Conservation (phyloP, 208 protist genomes). For the Zelonia costaricensis region DNA sequence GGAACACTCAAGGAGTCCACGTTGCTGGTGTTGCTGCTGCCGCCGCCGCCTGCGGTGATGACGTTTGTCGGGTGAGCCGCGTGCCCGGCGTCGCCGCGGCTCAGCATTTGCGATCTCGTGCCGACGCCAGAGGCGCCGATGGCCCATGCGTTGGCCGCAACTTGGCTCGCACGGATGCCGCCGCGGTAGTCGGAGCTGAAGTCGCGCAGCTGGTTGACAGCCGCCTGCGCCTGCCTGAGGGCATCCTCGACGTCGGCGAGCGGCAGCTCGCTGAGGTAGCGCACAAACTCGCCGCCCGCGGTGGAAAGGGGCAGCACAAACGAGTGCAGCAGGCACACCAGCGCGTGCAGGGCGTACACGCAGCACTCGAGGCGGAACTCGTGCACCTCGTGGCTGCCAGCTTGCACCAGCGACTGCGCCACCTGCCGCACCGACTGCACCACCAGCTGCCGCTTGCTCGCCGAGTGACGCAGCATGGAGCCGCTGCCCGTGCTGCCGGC, state of each 20-base stretch:
- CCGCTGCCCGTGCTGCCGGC: background rate
- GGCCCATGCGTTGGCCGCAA: background rate
- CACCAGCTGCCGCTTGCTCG: conserved; percentile 18
- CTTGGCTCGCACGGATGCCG: conserved; percentile 19
- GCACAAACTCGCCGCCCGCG: conserved; percentile 13
- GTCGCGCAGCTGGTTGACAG: conserved; percentile 45
- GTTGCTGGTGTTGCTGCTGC: background rate
- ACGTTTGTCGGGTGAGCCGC: background rate
- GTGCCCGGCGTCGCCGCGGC: conserved; percentile 12
- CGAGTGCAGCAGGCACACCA: conserved; percentile 71
- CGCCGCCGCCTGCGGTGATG: too few species aligned
- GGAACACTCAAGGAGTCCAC: conserved; percentile 21
- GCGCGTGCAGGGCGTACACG: conserved; percentile 60
- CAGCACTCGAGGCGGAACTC: conserved; percentile 45
- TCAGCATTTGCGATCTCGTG: conserved; percentile 52
- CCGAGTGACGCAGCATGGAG: conserved; percentile 26
- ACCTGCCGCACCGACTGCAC: conserved; percentile 13
- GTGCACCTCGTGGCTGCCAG: background rate
- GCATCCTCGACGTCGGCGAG: conserved; percentile 36
- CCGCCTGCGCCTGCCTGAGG: conserved; percentile 46
- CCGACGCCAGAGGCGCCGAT: background rate
- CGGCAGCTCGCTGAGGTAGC: conserved; percentile 37
- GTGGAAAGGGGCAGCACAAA: conserved; percentile 48
- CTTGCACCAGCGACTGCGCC: conserved; percentile 21
- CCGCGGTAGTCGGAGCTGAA: conserved; percentile 68